phyloP scores from a whole-genome alignment of 306 rosid genomes.

The Lathyrus aphaca region DNA sequence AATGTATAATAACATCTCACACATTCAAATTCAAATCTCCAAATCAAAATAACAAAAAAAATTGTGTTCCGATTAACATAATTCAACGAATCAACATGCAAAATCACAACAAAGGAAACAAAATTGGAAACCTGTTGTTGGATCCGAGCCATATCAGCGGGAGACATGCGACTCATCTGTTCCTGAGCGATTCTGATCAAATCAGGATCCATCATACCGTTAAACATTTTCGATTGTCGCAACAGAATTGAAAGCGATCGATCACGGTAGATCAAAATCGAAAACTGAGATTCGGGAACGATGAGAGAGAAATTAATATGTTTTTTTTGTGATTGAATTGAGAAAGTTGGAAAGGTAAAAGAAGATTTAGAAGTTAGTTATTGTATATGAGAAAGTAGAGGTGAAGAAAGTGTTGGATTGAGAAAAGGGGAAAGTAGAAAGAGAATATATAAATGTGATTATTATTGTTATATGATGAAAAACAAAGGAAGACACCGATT shows the following conservation, averaged over 20 bases:
- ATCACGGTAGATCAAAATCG: slow-evolving; percentile 20
- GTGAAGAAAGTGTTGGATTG: slow-evolving; percentile 6
- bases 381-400: slow-evolving; percentile 13
- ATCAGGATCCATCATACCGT: slow-evolving; percentile 95
- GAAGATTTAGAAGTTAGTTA: slow-evolving; percentile 7
- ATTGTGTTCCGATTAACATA: neutral
- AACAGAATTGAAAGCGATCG: too few species aligned
- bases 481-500: slow-evolving; percentile 42
- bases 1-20: slow-evolving; percentile 10
- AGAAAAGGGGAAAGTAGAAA: neutral
- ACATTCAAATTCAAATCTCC: slow-evolving; percentile 13
- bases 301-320: slow-evolving; percentile 17
- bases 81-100: slow-evolving; percentile 14
- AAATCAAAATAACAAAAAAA: neutral
- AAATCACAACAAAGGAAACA: neutral
- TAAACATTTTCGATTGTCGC: slow-evolving; percentile 40
- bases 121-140: slow-evolving; percentile 71
- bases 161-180: slow-evolving; percentile 98
- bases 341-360: slow-evolving; percentile 6
- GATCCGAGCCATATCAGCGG: slow-evolving; percentile 86
- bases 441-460: neutral
- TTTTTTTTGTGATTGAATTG: neutral
- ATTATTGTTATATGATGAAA: neutral
- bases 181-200: slow-evolving; percentile 85
- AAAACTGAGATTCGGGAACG: neutral